A percentile compares a stretch with the other conserved stretches of the same genome.
Evolutionary conservation across 805 yeast genomes (phyloP).

Genomic region (Candida coquimbonensis): DNA sequence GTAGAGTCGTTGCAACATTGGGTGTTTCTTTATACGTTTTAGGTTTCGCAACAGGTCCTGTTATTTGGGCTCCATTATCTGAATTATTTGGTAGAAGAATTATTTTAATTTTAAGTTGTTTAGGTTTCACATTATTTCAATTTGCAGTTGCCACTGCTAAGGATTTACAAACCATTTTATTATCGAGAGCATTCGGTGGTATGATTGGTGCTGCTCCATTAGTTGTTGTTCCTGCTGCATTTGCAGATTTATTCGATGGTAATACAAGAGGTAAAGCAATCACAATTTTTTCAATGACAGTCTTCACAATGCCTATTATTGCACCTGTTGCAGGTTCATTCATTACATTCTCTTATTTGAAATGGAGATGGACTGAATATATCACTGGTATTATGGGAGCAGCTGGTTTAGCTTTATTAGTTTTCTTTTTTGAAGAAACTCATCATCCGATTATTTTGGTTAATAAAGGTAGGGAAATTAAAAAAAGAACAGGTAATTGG

Average conservation of each 20-base stretch:
- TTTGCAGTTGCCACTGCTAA: slow-evolving; percentile 76
- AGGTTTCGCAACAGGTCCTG: slow-evolving; percentile 92
- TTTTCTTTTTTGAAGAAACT: slow-evolving; percentile 53
- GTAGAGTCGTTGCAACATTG: slow-evolving; percentile 61
- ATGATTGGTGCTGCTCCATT: slow-evolving; percentile 79
- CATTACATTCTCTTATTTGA: slow-evolving; percentile 50
- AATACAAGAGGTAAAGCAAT: slow-evolving; percentile 69
- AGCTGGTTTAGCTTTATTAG: slow-evolving; percentile 31
- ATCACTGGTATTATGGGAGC: slow-evolving; percentile 57
- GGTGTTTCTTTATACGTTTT: slow-evolving; percentile 79
- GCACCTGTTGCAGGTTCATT: slow-evolving; percentile 79
- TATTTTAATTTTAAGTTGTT: slow-evolving; percentile 48
- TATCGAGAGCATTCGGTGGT: slow-evolving; percentile 77
- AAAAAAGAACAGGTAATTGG: slow-evolving; percentile 73
- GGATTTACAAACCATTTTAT: slow-evolving; percentile 67
- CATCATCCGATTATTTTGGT: slow-evolving; percentile 64
- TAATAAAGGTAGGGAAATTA: slow-evolving; percentile 53
- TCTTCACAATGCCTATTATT: slow-evolving; percentile 72
- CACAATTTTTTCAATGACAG: slow-evolving; percentile 61
- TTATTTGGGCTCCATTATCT: slow-evolving; percentile 85
- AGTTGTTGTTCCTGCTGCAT: slow-evolving; percentile 80
- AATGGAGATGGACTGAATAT: slow-evolving; percentile 83
- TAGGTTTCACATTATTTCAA: slow-evolving; percentile 52
- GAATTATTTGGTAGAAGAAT: slow-evolving; percentile 68
- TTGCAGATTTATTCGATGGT: slow-evolving; percentile 74